Evolutionary conservation across 2,329 filamentous ascomycete genomes (phyloP).

Genomic region (Trichoderma afroharzianum): DNA sequence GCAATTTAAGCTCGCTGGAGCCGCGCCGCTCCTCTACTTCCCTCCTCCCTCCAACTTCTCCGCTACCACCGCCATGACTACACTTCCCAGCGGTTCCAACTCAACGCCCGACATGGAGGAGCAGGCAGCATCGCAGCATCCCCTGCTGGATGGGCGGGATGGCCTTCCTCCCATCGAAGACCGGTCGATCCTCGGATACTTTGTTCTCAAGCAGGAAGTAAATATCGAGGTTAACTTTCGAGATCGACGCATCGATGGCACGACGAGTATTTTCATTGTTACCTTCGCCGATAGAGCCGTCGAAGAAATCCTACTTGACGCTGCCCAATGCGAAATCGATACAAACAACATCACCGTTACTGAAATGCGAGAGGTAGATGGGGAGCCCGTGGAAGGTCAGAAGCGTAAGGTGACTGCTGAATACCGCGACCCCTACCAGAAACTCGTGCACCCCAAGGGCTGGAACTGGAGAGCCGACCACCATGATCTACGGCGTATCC

Average conservation of each 20-base stretch:
- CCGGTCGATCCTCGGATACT: constrained; percentile 38
- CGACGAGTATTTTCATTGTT: constrained; percentile 76
- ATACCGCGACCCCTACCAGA: constrained; percentile 64
- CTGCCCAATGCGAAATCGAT: constrained; percentile 59
- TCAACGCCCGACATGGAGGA: constrained; percentile 15
- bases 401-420: constrained; percentile 40
- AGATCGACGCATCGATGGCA: constrained; percentile 69
- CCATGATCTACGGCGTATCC: constrained; percentile 70
- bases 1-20: constrained; percentile 15
- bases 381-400: constrained; percentile 35
- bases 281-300: constrained; percentile 56
- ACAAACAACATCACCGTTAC: constrained; percentile 50
- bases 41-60: not conserved
- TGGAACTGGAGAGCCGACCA: constrained; percentile 68
- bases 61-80: not conserved
- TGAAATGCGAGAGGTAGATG: constrained; percentile 35
- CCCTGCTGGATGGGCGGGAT: constrained; percentile 32
- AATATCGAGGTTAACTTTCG: constrained; percentile 86
- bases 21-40: not conserved
- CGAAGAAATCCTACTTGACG: constrained; percentile 56
- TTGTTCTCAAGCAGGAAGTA: constrained; percentile 79
- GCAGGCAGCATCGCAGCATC: constrained; percentile 19
- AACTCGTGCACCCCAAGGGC: constrained; percentile 56
- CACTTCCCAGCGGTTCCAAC: constrained; percentile 8
- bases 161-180: constrained; percentile 35